Percentiles rank a stretch among this genome's conserved stretches.
Evolutionary conservation across 164 flowering plant genomes (phyloP).

Genomic region (Chloranthus sessilifolius): DNA sequence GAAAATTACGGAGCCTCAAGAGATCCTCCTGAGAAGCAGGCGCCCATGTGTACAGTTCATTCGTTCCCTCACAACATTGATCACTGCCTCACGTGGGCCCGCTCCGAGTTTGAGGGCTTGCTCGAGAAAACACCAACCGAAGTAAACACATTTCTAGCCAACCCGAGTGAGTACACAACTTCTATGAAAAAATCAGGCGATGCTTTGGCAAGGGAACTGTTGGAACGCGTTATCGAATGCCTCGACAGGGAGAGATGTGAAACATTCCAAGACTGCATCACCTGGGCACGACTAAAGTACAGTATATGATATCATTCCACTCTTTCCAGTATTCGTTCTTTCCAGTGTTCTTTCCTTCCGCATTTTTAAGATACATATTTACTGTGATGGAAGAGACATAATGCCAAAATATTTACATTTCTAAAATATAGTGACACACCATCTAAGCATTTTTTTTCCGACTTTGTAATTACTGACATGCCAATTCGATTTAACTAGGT

Average conservation of each 20-base stretch:
- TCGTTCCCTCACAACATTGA: constrained; percentile 93
- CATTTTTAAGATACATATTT: too few species aligned
- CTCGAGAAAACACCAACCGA: constrained; percentile 92
- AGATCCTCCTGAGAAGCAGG: constrained; percentile 92
- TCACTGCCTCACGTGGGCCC: constrained; percentile 93
- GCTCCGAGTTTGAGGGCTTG: constrained; percentile 89
- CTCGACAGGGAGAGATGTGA: constrained; percentile 72
- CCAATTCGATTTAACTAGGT: constrained; percentile 50
- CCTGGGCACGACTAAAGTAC: constrained; percentile 85
- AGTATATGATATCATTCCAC: too few species aligned
- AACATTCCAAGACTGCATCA: constrained; percentile 70
- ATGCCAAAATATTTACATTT: too few species aligned
- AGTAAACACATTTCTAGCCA: constrained; percentile 68
- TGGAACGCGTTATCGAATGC: constrained; percentile 80
- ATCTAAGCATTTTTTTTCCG: too few species aligned
- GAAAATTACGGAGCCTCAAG: constrained; percentile 90
- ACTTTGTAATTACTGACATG: too few species aligned
- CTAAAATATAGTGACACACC: too few species aligned
- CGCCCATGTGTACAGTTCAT: constrained; percentile 94
- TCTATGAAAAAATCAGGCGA: constrained; percentile 70
- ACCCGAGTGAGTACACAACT: constrained; percentile 56
- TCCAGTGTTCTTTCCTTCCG: background rate
- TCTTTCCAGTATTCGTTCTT: background rate
- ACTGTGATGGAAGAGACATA: too few species aligned
- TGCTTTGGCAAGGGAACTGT: constrained; percentile 77